Base-by-base conservation (phyloP, 177 flowering plant species). In the Vitis hybrid region DNA sequence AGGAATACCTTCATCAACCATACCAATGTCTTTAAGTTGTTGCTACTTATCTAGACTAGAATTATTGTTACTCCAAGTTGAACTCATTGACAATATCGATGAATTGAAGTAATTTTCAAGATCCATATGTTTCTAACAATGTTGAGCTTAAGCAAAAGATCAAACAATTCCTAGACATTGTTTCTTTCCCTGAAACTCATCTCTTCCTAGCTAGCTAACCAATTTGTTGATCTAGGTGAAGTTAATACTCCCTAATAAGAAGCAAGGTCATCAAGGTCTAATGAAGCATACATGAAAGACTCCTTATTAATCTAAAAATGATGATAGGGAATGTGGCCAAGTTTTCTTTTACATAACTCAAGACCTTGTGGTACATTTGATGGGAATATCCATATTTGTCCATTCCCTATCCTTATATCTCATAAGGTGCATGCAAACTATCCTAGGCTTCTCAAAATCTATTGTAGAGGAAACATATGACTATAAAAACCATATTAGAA, bases 1-100 rank as follows among this genome's bases (percentile, higher is more conserved):
- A 58, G 63, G 60, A 51, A 55, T 69, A 92, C 97, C 94, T 73
- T 83, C 89, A 64, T 84, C 90, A 72, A 52, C 69, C 73, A 77
- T 74, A 70, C 62, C 73, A 70, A 70, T 77, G 61, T 84, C 86
- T 62, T 80, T 82, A 51, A 51, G 62, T 45, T 68, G 51, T 31
- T 29, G 68, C 22, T 59, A 60, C 61, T 84, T 82, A 16, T 74
- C 92, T 89, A 86, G 48, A 75, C 55, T 6, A 66, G 26, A 62
- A 70, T 11, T 3, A 51, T 55, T n/a, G 10, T 69, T 64, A 76
- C 14, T 72, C 70, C n/a, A 57, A 52, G 8, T 51, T 14, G 26
- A 22, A 22, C 26, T 22, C 26, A 22, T 0, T 22, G 26, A 51
- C 49, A 9, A 45, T 33, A 33, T 33, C 1, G 45, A 33, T 33